phyloP scores from a whole-genome alignment of 2,329 filamentous ascomycete genomes.

The Aspergillus phoenicis region DNA sequence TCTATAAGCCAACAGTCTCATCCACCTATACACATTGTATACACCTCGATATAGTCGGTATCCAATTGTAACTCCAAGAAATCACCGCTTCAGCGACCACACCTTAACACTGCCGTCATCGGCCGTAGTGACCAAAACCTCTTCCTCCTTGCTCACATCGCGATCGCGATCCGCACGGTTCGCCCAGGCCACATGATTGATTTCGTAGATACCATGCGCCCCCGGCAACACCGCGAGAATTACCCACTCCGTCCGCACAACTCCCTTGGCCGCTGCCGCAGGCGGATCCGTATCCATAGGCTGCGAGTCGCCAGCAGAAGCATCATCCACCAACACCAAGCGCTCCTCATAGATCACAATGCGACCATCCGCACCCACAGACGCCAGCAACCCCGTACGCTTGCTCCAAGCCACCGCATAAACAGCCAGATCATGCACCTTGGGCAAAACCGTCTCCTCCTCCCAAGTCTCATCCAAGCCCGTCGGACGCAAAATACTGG shows the following conservation, averaged over 20 bases:
- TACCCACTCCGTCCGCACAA: conserved; percentile 63
- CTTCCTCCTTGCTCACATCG: conserved; percentile 61
- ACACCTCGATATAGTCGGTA: no score
- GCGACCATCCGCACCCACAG: conserved; percentile 81
- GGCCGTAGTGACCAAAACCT: conserved; percentile 86
- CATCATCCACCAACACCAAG: conserved; percentile 28
- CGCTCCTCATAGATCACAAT: conserved; percentile 77
- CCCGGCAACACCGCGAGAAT: conserved; percentile 69
- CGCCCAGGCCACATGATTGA: conserved; percentile 92
- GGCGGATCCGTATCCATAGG: conserved; percentile 30
- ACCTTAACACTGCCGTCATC: conserved; percentile 87
- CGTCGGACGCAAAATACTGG: conserved; percentile 81
- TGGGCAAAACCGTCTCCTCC: conserved; percentile 74
- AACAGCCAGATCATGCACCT: conserved; percentile 74
- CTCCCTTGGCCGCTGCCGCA: conserved; percentile 28
- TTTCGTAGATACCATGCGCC: conserved; percentile 88
- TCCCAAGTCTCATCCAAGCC: conserved; percentile 80
- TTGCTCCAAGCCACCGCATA: conserved; percentile 86
- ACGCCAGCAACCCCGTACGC: conserved; percentile 76
- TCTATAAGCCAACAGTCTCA: no score
- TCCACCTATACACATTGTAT: no score
- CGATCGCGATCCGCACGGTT: conserved; percentile 68
- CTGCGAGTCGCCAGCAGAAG: conserved; percentile 19
- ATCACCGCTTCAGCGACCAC: conserved; percentile 62
- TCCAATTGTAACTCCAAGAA: not conserved